These are phyloP conservation scores for Colletotrichum magnum DNA, from an alignment of 2,329 filamentous ascomycete species.

Conservation along the genomic window DNA sequence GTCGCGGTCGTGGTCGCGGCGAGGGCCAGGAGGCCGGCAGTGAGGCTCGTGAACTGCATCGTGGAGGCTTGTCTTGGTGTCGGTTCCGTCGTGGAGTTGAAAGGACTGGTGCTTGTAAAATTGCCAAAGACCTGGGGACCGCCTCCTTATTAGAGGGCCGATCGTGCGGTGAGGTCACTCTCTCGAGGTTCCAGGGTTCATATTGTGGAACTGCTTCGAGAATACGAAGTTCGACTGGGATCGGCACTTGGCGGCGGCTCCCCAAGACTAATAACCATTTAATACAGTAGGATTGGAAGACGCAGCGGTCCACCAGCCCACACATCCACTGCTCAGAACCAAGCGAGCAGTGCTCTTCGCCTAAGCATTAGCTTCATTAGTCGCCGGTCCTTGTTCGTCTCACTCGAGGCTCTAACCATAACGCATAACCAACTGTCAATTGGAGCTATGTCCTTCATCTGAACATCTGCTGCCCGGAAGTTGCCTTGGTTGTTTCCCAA, in stretches of 20 bases:
- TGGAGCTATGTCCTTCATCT: no score
- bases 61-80: no score
- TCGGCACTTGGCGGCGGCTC: neutral
- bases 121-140: no score
- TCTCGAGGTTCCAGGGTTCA: neutral
- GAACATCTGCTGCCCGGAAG: no score
- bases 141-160: neutral
- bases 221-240: neutral
- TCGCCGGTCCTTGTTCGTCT: no score
- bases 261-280: neutral
- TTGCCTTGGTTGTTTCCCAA: no score
- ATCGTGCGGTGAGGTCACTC: neutral
- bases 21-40: constrained; percentile 24
- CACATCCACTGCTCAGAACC: no score
- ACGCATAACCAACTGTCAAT: no score
- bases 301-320: neutral
- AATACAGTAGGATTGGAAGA: neutral
- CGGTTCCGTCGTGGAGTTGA: neutral
- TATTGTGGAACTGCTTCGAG: neutral
- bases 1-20: constrained; percentile 19
- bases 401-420: no score
- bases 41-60: constrained; percentile 26
- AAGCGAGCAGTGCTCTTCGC: no score
- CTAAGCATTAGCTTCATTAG: no score
- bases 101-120: neutral